phyloP scores from a whole-genome alignment of 2,329 filamentous ascomycete genomes.

The Escovopsis sp. region DNA sequence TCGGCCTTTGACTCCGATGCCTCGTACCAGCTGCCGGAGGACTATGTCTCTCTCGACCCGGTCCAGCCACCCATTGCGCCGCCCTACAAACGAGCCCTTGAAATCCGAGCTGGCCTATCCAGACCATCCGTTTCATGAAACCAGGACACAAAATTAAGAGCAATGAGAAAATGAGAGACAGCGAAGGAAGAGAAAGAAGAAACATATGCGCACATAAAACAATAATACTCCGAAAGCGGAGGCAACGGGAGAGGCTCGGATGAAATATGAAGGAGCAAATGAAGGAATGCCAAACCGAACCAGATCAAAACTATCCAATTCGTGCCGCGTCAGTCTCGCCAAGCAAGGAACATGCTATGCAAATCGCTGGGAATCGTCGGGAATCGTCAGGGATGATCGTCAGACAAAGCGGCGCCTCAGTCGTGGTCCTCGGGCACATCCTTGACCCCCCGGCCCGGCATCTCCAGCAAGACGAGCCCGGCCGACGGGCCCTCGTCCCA shows the following conservation, averaged over 20 bases:
- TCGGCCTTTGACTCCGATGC: slow-evolving; percentile 93
- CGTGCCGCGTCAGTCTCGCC: not conserved
- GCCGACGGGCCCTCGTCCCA: slow-evolving; percentile 27
- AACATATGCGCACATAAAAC: too few relatives aligned
- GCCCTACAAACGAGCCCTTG: slow-evolving; percentile 82
- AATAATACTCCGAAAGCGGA: too few relatives aligned
- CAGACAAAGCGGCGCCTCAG: not conserved
- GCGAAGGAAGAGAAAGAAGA: too few relatives aligned
- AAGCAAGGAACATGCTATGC: not conserved
- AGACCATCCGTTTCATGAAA: slow-evolving; percentile 4
- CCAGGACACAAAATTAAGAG: slow-evolving; percentile 1
- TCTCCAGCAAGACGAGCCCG: slow-evolving; percentile 27
- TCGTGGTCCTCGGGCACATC: slow-evolving; percentile 17
- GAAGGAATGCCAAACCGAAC: slow-evolving; percentile 3
- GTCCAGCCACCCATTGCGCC: slow-evolving; percentile 92
- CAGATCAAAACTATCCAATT: not conserved
- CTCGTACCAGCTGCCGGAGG: slow-evolving; percentile 76
- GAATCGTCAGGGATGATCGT: not conserved
- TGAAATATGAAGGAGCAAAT: slow-evolving; percentile 1
- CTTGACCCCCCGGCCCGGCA: slow-evolving; percentile 22
- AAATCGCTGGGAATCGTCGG: not conserved
- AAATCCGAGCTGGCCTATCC: slow-evolving; percentile 36
- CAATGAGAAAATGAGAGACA: too few relatives aligned
- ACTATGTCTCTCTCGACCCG: slow-evolving; percentile 76
- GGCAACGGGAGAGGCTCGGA: too few relatives aligned